Percentiles rank a stretch among this genome's conserved stretches.
These are phyloP conservation scores for Carex arenaria DNA, from an alignment of 202 grass and related monocot genomes.

Conservation along the genomic window DNA sequence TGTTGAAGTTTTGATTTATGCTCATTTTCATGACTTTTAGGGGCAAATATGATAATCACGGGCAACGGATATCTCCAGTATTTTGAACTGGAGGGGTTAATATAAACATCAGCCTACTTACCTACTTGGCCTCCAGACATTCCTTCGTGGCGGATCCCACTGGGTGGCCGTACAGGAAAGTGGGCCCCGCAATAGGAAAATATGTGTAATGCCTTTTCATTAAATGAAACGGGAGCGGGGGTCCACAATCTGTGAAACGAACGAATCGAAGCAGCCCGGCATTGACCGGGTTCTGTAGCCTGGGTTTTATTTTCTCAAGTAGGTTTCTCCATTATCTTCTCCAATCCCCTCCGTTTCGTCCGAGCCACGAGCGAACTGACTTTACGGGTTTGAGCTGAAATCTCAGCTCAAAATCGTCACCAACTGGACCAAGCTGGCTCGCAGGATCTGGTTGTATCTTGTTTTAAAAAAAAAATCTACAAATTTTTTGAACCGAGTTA, in stretches of 20 bases:
- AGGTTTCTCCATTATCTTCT: not conserved
- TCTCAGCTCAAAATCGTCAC: no score
- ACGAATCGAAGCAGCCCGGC: conserved; percentile 23
- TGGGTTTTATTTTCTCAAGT: not conserved
- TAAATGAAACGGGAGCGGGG: not conserved
- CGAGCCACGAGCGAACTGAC: no score
- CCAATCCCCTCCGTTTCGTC: not conserved
- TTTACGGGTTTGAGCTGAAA: no score
- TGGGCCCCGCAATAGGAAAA: conserved; percentile 7
- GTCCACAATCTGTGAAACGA: conserved; percentile 4
- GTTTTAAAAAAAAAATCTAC: no score
- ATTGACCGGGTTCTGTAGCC: conserved; percentile 12
- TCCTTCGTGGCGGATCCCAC: conserved; percentile 19
- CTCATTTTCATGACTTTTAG: not conserved
- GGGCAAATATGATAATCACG: not conserved
- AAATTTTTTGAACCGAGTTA: no score
- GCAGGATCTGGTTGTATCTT: no score
- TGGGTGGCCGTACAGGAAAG: not conserved
- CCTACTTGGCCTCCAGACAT: conserved; percentile 2
- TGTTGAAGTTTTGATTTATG: not conserved
- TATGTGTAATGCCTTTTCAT: conserved; percentile 5
- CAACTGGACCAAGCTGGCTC: no score
- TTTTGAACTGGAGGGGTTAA: not conserved
- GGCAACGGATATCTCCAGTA: not conserved
- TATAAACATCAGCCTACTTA: not conserved